Evolutionary conservation across 805 yeast genomes (phyloP), one percentile per base, ranked within the genome.

Genomic region (Priceomyces carsonii): DNA sequence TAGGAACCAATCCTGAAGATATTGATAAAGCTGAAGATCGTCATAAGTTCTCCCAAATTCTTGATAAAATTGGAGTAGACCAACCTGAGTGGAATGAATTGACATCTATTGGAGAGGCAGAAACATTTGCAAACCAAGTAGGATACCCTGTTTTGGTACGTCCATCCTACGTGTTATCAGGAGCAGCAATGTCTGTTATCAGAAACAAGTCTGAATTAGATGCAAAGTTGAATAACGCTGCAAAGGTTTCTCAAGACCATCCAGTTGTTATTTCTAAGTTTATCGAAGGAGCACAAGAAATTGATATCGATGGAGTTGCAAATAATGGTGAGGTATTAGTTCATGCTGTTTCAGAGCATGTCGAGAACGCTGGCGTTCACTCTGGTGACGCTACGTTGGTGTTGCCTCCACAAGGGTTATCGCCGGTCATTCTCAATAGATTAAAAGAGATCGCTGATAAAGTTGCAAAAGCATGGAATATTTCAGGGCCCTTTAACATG

Each of bases 71-170:
- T 57, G 83, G 83, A 23, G 85, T 91, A 51, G 98, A 89, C 65
- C 99, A 91, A 73, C 99, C 99, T 27, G 85, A 85, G 45, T 91
- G 99, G 99, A 87, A 88, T 64, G 98, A 93, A 71, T 77, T 91
- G 51, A 80, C 95, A 22, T 84, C 95, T 26, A 66, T 90, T 30
- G 82, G 69, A 26, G 96, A 84, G 43, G 99, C 99, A 40, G 84
- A 82, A 59, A 64, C 58, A 13, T 91, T 91, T 63, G 97, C 98
- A 32, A 71, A 78, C 36, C 73, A 77, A 48, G 98, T 91, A 36
- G 87, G 90, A 15, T 91, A 81, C 77, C 99, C 99, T 33, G 99
- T 91, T 8, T 77, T 91, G 50, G 96, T 91, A 41, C 87, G 99
- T 70, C 99, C 99, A 34, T 90, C 98, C 1, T 91, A 91, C 57